Base-by-base conservation (phyloP, 306 rosid genomes). In the Ochetophila trinervis region DNA sequence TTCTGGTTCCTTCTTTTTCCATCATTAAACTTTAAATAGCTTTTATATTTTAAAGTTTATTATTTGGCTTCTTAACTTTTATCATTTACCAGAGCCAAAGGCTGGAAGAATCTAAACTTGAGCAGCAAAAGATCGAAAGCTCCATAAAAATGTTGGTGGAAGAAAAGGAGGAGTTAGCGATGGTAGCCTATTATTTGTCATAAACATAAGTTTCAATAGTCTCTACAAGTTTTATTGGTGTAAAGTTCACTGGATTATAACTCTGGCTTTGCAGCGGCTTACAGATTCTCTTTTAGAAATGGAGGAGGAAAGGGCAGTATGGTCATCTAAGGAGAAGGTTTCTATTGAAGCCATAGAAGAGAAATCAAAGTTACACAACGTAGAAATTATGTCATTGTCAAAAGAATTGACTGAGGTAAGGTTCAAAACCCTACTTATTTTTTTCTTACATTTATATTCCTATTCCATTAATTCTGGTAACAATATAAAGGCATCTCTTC, bases 251-350 rank as follows among this genome's bases (percentile, higher is more conserved):
- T 62, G 62, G 63, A 53, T 61, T 76, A 62, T 24, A 53, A 66
- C 68, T 64, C 60, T 74, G 64, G 52, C 69, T 76, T 76, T 76
- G 82, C 79, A 89, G 98, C 86, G 84, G 78, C 96, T 89, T 55
- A 79, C 97, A 53, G 87, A 93, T 77, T 79, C 97, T 67, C 97
- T 93, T 72, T 78, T 93, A 78, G 90, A 79, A 78, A 84, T 84
- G 82, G 97, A 93, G 80, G 98, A 93, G 82, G 97, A 86, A 78
- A 93, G 82, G 66, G 97, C 91, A 76, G 70, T 89, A 58, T 86
- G 96, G 96, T 79, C 86, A 16, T 76, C 90, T 22, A 93, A 89
- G 69, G 94, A 84, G 85, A 93, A 83, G 75, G 89, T 74, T 74
- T 77, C 86, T 53, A 67, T 86, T 76, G 80, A 78, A 77, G 82